Evolutionary conservation across 2,329 filamentous ascomycete genomes (phyloP).

Genomic region (Pseudocercospora musae): DNA sequence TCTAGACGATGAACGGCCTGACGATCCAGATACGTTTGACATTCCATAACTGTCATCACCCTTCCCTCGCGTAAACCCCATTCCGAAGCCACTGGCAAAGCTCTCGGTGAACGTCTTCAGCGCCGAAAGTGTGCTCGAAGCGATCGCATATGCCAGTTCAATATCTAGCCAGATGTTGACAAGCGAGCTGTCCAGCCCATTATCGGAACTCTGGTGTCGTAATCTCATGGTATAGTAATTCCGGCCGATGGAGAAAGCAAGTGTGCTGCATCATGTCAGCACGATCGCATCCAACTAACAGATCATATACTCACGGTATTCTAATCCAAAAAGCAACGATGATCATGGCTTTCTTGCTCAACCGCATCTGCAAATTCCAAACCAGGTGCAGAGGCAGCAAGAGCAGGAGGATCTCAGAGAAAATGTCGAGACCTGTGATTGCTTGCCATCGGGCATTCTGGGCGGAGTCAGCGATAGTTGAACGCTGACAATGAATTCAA

Average conservation of each 20-base stretch:
- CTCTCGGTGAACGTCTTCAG: constrained; percentile 42
- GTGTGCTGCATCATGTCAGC: constrained; percentile 26
- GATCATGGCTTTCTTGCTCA: constrained; percentile 35
- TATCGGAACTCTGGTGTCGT: constrained; percentile 27
- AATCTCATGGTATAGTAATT: constrained; percentile 35
- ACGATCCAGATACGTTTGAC: constrained; percentile 25
- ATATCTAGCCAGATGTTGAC: constrained; percentile 38
- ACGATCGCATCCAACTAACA: background rate
- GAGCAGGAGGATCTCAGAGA: constrained; percentile 36
- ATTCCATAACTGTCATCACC: constrained; percentile 30
- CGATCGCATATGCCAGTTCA: constrained; percentile 41
- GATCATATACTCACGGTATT: constrained; percentile 31
- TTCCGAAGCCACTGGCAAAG: constrained; percentile 42
- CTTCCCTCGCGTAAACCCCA: constrained; percentile 31
- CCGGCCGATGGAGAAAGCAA: constrained; percentile 36
- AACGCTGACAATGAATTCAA: background rate
- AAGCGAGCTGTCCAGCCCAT: constrained; percentile 34
- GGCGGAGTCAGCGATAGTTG: constrained; percentile 4
- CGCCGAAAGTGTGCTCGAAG: constrained; percentile 40
- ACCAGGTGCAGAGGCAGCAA: constrained; percentile 35
- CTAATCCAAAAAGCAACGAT: constrained; percentile 39
- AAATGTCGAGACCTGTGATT: constrained; percentile 40
- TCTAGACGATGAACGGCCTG: constrained; percentile 15
- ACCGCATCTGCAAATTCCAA: constrained; percentile 39
- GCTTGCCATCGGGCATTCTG: constrained; percentile 37